Evolutionary conservation across 148 eudicot genomes (phyloP), one percentile per base, ranked within the genome.

Genomic region (Gaultheria prostrata): DNA sequence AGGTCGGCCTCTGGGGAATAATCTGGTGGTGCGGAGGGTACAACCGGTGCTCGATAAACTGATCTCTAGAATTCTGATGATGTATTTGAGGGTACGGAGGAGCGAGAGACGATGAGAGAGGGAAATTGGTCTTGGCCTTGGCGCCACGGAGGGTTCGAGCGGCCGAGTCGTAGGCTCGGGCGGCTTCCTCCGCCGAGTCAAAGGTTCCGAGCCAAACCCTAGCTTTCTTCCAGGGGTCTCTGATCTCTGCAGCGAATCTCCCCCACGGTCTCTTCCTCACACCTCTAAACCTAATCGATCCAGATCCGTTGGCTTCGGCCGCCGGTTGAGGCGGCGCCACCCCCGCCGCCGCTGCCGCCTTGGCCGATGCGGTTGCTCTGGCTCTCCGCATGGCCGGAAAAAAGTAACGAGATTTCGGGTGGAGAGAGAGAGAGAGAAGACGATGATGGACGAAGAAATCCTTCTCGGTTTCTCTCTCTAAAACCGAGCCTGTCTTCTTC

Each of bases 241-340:
- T 88, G 83, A 93, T 93, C 92, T 93, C 97, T 0, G 97, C 97
- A 0, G 95, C 97, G 81, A 84, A 93, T 48, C 89, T 78, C 0
- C 97, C 97, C 97, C 97, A 93, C 5, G 97, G 97, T 14, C 97
- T 84, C 83, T 90, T 93, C 13, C 97, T 28, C 1, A 93, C 97
- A 0, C 95, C 97, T 0, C 97, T 70, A 80, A 86, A 93, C 65
- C 88, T 89, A 15, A 89, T 82, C 49, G 83, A 53, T 50, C 45
- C 87, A 72, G 92, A 88, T 90, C 90, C 90, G 84, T 79, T 65
- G 69, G 39, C 65, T 24, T 79, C 86, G 71, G 83, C 85, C 15
- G 32, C 43, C 6, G 43, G 43, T 4, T 39, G 43, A 6, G 43
- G 48, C 76, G 74, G 49, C 35, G 63, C 46, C 84, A 77, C 69